Evolutionary conservation across 495 filamentous ascomycete species (phyloP), one percentile per base, ranked within the genome.

Genomic region (Chlorociboria aeruginascens): DNA sequence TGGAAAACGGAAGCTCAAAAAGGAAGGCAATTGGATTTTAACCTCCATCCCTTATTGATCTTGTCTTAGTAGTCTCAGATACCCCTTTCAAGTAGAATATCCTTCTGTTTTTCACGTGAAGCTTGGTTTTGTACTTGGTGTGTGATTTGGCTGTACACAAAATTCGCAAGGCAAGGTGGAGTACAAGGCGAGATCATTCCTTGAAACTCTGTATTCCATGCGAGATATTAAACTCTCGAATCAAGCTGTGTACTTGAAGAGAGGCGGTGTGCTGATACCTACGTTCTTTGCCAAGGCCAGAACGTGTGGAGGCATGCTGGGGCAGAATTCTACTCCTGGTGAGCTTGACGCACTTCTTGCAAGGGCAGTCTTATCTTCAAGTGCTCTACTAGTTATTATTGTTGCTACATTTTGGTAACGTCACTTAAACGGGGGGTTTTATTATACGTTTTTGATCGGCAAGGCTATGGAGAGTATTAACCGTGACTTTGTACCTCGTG

Each of bases 161-260:
- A 43, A 43, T 47, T 43, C 44, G 72, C 73, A 69, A 66, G 71
- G 67, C 70, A 64, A 71, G 72, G 72, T 76, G 74, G 72, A 76
- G 73, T 67, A 72, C 74, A 76, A 76, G 73, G 74, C 71, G 73
- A 74, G 74, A 73, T 57, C 70, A 62, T 71, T 78, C 74, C 73
- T 76, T 78, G 73, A 64, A 69, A 69, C 73, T 75, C 70, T 78
- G 73, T 78, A 76, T 76, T 76, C 72, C 72, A 72, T 72, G 73
- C 74, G 74, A 70, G 65, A 78, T 46, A 78, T 64, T 45, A 62
- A 72, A 58, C 54, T 53, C 45, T 37, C 30, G 8, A 32, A 31
- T 13, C 16, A n/a, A 9, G 38, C 14, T 20, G 3, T 9, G 9
- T n/a, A 20, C 8, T 28, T 16, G 12, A 43, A 43, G 40, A 33